Evolutionary conservation across 75 land plant genomes (phyloP), one percentile per base, ranked within the genome.

Genomic region (Cupressus sempervirens): DNA sequence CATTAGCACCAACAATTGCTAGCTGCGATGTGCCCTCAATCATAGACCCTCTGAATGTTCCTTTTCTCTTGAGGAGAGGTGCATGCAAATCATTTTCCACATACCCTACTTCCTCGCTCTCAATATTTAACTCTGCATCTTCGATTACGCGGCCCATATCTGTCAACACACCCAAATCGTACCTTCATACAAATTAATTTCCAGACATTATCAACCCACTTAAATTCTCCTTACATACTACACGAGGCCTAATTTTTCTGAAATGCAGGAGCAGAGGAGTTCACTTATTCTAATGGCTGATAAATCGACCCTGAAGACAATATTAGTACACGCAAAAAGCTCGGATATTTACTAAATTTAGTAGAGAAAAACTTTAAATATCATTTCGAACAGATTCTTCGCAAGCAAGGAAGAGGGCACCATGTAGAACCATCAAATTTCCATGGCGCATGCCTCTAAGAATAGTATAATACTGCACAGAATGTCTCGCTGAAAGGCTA

Each of bases 1-100:
- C 85, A 43, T 93, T 95, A 30, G 91, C 83, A 73, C 93, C 92
- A 83, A 95, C 86, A 80, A 93, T 90, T 65, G 96, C 96, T 36
- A 91, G 48, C 87, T 93, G 94, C 7, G 94, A 93, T 20, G 90
- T 88, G 38, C 50, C 30, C n/a, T 40, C 18, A 30, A 79, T n/a
- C 50, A 45, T 10, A 45, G 81, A 79, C 81, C 48, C 81, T n/a
- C 81, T 79, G 52, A 79, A 79, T 11, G 48, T 43, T 18, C 81
- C 41, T 40, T 30, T 79, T 12, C 35, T 41, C 50, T 45, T 79
- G 10, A 79, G 30, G 2, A 79, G 81, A 45, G 81, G 52, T 48
- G 23, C 5, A 40, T 79, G 81, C 32, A 79, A 13, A 43, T n/a
- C 50, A 45, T n/a, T 79, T 7, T n/a, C 81, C 50, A 8, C 81